A percentile compares a stretch with the other conserved stretches of the same genome.
phyloP scores from a whole-genome alignment of 176 grass and related monocot species.

The Themeda triandra region DNA sequence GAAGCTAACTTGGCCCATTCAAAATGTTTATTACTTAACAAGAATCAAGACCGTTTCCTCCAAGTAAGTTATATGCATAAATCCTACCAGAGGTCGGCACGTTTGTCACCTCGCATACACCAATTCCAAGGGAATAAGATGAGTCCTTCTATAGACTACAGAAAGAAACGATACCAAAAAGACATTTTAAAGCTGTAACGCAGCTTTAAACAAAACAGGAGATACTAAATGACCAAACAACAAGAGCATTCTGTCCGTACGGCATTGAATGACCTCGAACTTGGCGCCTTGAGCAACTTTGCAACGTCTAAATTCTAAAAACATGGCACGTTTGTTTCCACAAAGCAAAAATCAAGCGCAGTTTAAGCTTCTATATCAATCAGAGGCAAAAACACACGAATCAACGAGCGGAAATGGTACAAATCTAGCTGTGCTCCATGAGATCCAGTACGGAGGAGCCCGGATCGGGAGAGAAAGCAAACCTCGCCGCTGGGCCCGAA shows the following conservation, averaged over 20 bases:
- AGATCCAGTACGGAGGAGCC: conserved; percentile 36
- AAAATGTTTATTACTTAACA: conserved; percentile 19
- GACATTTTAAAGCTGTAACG: background rate
- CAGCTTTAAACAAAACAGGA: background rate
- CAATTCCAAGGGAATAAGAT: background rate
- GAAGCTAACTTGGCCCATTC: conserved; percentile 24
- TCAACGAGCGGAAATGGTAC: background rate
- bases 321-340: conserved; percentile 4
- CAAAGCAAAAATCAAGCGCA: background rate
- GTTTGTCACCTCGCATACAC: conserved; percentile 21
- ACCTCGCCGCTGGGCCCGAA: conserved; percentile 61
- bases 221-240: conserved; percentile 15
- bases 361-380: background rate
- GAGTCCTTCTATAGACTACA: background rate
- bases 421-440: conserved; percentile 32
- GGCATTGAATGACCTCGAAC: conserved; percentile 32
- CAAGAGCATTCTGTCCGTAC: conserved; percentile 18
- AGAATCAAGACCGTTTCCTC: conserved; percentile 33
- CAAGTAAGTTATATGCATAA: conserved; percentile 14
- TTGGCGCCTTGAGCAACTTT: conserved; percentile 28
- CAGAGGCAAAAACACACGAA: background rate
- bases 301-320: conserved; percentile 26
- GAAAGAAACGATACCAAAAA: background rate
- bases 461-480: conserved; percentile 35
- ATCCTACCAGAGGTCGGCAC: conserved; percentile 18